Conservation (phyloP, 768 basidiomycete species). For the Mycena haematopus region DNA sequence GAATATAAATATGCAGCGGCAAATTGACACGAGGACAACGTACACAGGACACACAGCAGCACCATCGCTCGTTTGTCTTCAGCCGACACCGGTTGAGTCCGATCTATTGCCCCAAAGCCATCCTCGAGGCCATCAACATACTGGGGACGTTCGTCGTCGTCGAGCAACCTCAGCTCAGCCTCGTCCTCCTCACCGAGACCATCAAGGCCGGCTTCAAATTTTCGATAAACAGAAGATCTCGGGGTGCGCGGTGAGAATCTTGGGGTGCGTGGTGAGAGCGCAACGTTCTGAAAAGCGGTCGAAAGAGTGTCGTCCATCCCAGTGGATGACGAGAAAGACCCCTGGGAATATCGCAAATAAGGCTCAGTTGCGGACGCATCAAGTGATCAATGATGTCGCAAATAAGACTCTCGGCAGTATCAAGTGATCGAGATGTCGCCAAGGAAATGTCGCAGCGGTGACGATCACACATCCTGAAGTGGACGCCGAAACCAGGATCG, state of each 20-base stretch:
- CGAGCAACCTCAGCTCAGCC: slow-evolving; percentile 66
- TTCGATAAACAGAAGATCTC: slow-evolving; percentile 21
- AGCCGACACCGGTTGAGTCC: slow-evolving; percentile 9
- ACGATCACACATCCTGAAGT: neutral
- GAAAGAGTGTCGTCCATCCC: slow-evolving; percentile 29
- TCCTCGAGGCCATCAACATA: slow-evolving; percentile 51
- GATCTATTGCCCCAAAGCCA: slow-evolving; percentile 19
- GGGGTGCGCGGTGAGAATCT: slow-evolving; percentile 32
- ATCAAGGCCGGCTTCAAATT: slow-evolving; percentile 25
- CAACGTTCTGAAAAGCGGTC: slow-evolving; percentile 60
- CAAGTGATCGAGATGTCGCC: neutral
- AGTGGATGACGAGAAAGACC: slow-evolving; percentile 10
- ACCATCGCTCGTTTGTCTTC: slow-evolving; percentile 85
- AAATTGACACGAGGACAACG: slow-evolving; percentile 38
- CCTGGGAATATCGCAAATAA: neutral
- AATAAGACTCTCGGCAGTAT: neutral
- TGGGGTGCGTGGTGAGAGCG: slow-evolving; percentile 58
- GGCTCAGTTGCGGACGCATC: neutral
- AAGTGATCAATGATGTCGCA: neutral
- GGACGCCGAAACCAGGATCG: too few relatives aligned
- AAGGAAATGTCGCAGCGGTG: neutral
- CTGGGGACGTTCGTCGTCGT: slow-evolving; percentile 57
- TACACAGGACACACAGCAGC: slow-evolving; percentile 86
- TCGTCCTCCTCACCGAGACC: slow-evolving; percentile 51
- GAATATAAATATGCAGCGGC: slow-evolving; percentile 15